Evolutionary conservation across 75 land plant species (phyloP), one percentile per base, ranked within the genome.

Genomic region (Pinus tabuliformis): DNA sequence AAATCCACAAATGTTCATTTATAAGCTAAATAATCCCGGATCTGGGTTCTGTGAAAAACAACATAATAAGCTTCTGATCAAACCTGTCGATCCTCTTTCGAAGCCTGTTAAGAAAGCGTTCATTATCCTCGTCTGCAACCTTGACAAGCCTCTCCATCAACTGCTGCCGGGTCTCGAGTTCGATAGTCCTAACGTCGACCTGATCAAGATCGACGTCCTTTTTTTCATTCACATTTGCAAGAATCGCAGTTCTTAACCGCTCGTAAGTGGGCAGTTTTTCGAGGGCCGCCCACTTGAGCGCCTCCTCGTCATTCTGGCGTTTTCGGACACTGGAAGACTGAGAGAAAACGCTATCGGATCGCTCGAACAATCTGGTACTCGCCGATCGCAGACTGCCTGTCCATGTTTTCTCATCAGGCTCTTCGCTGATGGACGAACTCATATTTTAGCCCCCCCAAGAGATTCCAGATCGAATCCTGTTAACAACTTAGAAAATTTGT

Each of bases 51-150:
- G 33, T 33, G 2, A 1, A 33, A 33, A 33, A 33, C 2, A 33
- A 33, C 33, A 33, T 33, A 33, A 33, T 33, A 33, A 33, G 33
- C 33, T 33, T n/a, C n/a, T 2, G 33, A 33, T 20, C 20, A 59
- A 59, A 59, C 60, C 60, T 82, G 79, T 86, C 88, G 22, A 33
- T 33, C 33, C 33, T 33, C 33, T 33, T 2, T 33, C 33, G 33
- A 33, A 33, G 33, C 33, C 33, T 33, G 33, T 1, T 33, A 33
- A 33, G 33, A 33, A 33, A 33, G 2, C 33, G 33, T 73, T 86
- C 88, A 72, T 86, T 86, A 75, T 86, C 88, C n/a, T 83, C 73
- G 36, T 86, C 88, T 7, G 82, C 77, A 22, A 78, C 82, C 63
- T 79, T 70, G 60, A 86, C 37, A 30, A 86, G 80, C 52, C 78